Evolutionary conservation across 768 basidiomycete species (phyloP), one percentile per base, ranked within the genome.

Genomic region (Chalciporus piperatus): DNA sequence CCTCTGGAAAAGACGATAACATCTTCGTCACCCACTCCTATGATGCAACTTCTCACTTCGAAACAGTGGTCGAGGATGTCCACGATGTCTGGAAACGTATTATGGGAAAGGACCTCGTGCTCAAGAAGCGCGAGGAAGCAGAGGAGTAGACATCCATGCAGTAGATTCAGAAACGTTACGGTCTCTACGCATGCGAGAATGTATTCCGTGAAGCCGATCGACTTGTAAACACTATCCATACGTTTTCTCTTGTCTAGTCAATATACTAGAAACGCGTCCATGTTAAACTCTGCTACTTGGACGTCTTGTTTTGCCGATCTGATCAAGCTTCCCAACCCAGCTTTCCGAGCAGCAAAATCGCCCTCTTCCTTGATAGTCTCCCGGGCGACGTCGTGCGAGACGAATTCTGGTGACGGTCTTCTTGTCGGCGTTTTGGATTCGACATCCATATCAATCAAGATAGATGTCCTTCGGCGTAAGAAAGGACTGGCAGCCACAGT

Each of bases 31-130:
- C 97, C 48, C 88, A 88, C 49, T 97, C 94, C 14, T 99, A 98
- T 72, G 97, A 99, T 67, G 96, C 97, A 8, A 98, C 97, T 11
- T 94, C 92, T 25, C 97, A 99, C 74, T 98, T 99, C 69, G 97
- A 99, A 78, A 97, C 92, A 23, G 95, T 98, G 42, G 92, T 96
- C 22, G 93, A 98, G 46, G 96, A 99, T 54, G 97, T 99, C 33
- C 87, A 89, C 55, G 90, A 98, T 70, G 92, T 98, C 38, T 99
- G 93, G 92, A 85, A 87, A 76, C 80, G 95, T 48, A 84, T 96
- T 47, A 76, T 79, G 3, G 92, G 89, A 45, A 75, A 74, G 44
- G 83, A 87, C 45, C 78, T 96, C 47, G 89, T 86, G 48, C 80
- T 96, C 61, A 93, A 90, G 85, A 92, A 94, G 75, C 81, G 89